Evolutionary conservation across 2,329 filamentous ascomycete genomes (phyloP), one percentile per base, ranked within the genome.

Genomic region (Alternaria triticimaculans): DNA sequence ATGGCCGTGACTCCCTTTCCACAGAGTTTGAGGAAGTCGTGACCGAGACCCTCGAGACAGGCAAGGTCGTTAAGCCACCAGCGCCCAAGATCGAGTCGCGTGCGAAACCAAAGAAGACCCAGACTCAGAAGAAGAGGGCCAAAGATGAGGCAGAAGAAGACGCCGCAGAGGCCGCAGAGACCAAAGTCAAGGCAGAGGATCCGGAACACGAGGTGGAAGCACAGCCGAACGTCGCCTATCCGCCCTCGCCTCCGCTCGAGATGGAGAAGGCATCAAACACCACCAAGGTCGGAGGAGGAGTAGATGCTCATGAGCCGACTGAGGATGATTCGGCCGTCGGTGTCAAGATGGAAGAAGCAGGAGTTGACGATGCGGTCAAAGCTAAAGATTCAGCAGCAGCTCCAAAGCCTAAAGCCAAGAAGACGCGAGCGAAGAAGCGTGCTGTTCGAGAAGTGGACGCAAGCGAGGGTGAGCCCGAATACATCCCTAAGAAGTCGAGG

Each of bases 1-100:
- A 96, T 73, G 93, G 92, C 59, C 93, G 87, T 64, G 92, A 94
- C 9, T 90, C 93, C 63, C 80, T 96, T 1, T 81, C 88, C 21
- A 82, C 85, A 1, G 89, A 92, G 2, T 71, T 89, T 4, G 87
- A 93, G 78, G 87, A 87, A 30, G 96, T 94, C 82, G 84, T 97
- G 65, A 84, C 86, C 55, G 85, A 87, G 43, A 92, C 90, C 45
- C 77, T 97, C 41, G 84, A 86, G 59, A 86, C 93, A 74, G 93
- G 92, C 25, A 90, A 95, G 72, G 89, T 97, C 72, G 89, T 92
- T 67, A 85, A 92, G 43, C 70, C 57, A 44, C 67, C 58, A 59
- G 49, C 46, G 48, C 26, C 12, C 25, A 61, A 51, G 57, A 56
- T 46, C 12, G 33, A 78, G 45, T 67, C 68, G 11, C 45, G 65